Evolutionary conservation across 2,329 filamentous ascomycete species (phyloP).

Genomic region (Phaeosphaeriaceae sp.): DNA sequence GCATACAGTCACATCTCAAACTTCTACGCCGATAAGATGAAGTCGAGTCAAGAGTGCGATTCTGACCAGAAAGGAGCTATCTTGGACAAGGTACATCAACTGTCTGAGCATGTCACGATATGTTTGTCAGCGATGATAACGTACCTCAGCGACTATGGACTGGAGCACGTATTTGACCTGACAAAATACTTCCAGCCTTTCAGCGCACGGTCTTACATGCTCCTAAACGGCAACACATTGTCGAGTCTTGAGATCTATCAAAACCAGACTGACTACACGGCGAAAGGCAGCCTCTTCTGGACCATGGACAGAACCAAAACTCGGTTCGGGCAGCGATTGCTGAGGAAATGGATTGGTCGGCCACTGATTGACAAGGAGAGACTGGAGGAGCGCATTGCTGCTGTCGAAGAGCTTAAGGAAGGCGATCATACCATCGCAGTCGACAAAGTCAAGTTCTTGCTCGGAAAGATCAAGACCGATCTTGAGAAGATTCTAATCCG

Average conservation of each 20-base stretch:
- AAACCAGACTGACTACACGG: constrained; percentile 85
- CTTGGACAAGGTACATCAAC: constrained; percentile 83
- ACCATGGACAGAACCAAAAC: constrained; percentile 91
- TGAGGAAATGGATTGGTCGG: constrained; percentile 94
- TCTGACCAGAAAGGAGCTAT: constrained; percentile 61
- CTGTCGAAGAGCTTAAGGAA: constrained; percentile 84
- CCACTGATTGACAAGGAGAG: constrained; percentile 78
- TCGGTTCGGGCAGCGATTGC: constrained; percentile 82
- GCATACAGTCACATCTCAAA: constrained; percentile 87
- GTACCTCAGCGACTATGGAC: constrained; percentile 87
- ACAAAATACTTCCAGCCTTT: constrained; percentile 98
- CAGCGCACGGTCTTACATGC: constrained; percentile 91
- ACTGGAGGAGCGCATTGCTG: constrained; percentile 79
- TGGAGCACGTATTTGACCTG: constrained; percentile 94
- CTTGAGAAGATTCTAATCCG: constrained; percentile 92
- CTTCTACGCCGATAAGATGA: constrained; percentile 90
- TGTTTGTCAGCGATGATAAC: constrained; percentile 97
- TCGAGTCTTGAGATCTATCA: constrained; percentile 95
- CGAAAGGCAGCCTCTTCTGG: constrained; percentile 93
- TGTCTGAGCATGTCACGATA: constrained; percentile 85
- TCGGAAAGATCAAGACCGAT: constrained; percentile 77
- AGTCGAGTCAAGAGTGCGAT: constrained; percentile 49
- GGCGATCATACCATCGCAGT: constrained; percentile 70
- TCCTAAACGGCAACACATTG: constrained; percentile 92
- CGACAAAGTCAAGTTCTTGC: constrained; percentile 75